A percentile compares a stretch with the other conserved stretches of the same genome.
These are phyloP conservation scores for Mesembryanthemum crystallinum DNA, from an alignment of 148 eudicot species.

Conservation along the genomic window DNA sequence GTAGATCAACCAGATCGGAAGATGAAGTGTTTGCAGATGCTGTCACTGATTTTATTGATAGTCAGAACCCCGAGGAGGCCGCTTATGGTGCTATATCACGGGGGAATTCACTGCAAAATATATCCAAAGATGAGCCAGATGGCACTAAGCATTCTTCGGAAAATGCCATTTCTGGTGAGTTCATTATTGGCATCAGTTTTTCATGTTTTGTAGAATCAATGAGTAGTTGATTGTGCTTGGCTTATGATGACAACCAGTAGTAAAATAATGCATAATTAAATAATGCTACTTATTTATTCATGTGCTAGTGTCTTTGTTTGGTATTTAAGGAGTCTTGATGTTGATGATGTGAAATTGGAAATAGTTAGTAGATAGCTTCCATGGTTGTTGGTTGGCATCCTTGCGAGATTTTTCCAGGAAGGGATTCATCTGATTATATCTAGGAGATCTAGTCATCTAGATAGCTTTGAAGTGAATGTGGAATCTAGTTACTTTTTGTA, in stretches of 20 bases:
- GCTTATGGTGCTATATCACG: constrained; percentile 32
- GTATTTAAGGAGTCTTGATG: background rate
- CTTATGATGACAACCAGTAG: background rate
- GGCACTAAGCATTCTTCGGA: constrained; percentile 5
- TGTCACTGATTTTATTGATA: constrained; percentile 51
- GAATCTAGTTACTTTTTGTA: background rate
- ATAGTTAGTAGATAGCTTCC: background rate
- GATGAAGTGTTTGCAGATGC: constrained; percentile 77
- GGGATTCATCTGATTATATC: background rate
- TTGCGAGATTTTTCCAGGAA: background rate
- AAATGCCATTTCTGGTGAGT: constrained; percentile 39
- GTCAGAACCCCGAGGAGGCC: constrained; percentile 29
- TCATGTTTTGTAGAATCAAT: background rate
- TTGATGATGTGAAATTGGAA: background rate
- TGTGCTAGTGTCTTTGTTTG: background rate
- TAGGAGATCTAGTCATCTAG: background rate
- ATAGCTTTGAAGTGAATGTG: background rate
- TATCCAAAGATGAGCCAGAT: constrained; percentile 22
- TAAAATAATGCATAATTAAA: background rate
- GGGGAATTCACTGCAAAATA: constrained; percentile 32
- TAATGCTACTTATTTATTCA: background rate
- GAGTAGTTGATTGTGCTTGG: constrained; percentile 8
- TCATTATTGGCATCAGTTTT: background rate
- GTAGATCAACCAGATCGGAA: constrained; percentile 59
- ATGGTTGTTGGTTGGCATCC: background rate